Percentiles rank a stretch among this genome's conserved stretches.
phyloP scores from a whole-genome alignment of 306 rosid genomes.

The Cicer pinnatifidum region DNA sequence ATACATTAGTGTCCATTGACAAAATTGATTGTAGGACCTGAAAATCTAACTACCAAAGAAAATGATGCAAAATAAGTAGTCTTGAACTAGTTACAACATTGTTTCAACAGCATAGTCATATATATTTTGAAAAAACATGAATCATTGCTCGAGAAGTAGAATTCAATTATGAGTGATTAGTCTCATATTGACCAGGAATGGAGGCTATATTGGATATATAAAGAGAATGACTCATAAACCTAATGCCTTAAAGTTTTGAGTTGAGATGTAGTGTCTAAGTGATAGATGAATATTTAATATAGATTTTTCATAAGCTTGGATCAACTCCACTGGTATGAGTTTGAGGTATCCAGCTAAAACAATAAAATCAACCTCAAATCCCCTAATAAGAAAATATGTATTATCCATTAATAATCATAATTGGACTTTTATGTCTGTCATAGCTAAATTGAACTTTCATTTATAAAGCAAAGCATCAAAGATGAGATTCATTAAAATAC shows the following conservation, averaged over 20 bases:
- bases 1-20: conserved; percentile 71
- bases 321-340: conserved; percentile 76
- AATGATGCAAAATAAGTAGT: conserved; percentile 4
- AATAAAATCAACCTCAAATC: conserved; percentile 70
- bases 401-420: background rate
- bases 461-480: conserved; percentile 11
- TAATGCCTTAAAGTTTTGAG: no score
- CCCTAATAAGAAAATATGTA: conserved; percentile 50
- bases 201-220: no score
- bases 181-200: no score
- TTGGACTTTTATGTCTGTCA: no score
- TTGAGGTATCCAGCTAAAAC: conserved; percentile 89
- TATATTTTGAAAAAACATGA: background rate
- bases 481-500: background rate
- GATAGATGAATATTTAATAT: conserved; percentile 88
- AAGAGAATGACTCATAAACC: no score
- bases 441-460: background rate
- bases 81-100: background rate
- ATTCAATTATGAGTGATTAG: no score
- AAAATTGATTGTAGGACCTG: conserved; percentile 89
- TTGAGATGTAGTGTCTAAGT: background rate
- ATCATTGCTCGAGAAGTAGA: conserved; percentile 81
- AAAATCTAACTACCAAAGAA: conserved; percentile 51
- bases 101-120: background rate
- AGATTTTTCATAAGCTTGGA: conserved; percentile 69